Conservation (phyloP, 306 rosid species). For the Dalbergia cultrata region DNA sequence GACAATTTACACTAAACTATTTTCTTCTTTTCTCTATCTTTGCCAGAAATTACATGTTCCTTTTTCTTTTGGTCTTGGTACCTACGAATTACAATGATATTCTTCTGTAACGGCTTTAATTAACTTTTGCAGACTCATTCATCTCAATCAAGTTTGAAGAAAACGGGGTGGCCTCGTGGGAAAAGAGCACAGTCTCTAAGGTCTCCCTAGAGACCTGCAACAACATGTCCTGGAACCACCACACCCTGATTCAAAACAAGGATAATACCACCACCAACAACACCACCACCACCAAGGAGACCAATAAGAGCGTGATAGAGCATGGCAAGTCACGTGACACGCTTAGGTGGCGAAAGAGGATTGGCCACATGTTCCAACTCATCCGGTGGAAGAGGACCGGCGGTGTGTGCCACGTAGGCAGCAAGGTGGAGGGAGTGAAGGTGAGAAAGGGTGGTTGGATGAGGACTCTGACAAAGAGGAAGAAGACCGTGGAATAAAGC, state of each 20-base stretch:
- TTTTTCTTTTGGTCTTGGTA: slow-evolving; percentile 11
- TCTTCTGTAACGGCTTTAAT: slow-evolving; percentile 40
- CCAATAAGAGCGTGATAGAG: slow-evolving; percentile 86
- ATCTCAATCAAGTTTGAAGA: slow-evolving; percentile 96
- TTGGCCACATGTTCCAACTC: slow-evolving; percentile 90
- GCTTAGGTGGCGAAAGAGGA: slow-evolving; percentile 94
- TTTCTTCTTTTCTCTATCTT: not conserved
- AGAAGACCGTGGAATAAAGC: slow-evolving; percentile 68
- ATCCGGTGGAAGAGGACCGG: slow-evolving; percentile 80
- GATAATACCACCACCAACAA: not conserved
- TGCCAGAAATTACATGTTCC: slow-evolving; percentile 4
- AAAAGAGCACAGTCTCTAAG: slow-evolving; percentile 72
- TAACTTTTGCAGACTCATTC: slow-evolving; percentile 73
- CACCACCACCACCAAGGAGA: slow-evolving; percentile 1
- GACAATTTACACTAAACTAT: slow-evolving; percentile 18
- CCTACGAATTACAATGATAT: slow-evolving; percentile 38
- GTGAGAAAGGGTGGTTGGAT: slow-evolving; percentile 87
- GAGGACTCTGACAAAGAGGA: slow-evolving; percentile 84
- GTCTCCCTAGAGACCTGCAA: slow-evolving; percentile 73
- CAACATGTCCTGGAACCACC: slow-evolving; percentile 66
- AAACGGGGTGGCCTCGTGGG: slow-evolving; percentile 94
- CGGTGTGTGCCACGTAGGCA: slow-evolving; percentile 75
- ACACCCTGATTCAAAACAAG: slow-evolving; percentile 46
- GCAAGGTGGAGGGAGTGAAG: slow-evolving; percentile 82
- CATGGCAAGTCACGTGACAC: slow-evolving; percentile 72